A percentile compares a stretch with the other conserved stretches of the same genome.
Evolutionary conservation across 208 protist genomes (phyloP).

Genomic region (Trypanosoma conorhini): DNA sequence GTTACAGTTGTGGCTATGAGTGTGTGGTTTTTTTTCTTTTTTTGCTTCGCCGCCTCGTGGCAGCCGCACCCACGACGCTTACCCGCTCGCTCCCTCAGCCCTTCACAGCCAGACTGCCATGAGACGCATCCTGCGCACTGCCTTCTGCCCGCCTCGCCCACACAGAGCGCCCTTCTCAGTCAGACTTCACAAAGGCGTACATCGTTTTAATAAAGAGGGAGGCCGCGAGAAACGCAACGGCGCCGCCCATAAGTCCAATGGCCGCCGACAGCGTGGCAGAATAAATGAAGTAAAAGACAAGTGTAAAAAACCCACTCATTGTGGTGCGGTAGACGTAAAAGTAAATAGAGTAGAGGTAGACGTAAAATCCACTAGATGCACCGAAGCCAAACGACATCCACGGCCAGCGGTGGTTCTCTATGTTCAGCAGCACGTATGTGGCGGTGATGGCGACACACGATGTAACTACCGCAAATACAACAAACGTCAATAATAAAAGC

Average conservation of each 20-base stretch:
- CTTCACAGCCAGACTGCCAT: no score
- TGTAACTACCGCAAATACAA: constrained; percentile 90
- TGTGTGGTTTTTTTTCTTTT: no score
- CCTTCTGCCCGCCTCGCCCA: neutral
- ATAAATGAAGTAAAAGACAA: constrained; percentile 91
- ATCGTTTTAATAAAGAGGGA: constrained; percentile 53
- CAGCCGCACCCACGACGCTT: no score
- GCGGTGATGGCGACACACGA: constrained; percentile 86
- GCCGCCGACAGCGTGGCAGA: constrained; percentile 29
- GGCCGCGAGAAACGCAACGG: constrained; percentile 38
- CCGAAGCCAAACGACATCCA: constrained; percentile 92
- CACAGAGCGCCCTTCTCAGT: constrained; percentile 23
- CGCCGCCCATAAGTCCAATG: constrained; percentile 43
- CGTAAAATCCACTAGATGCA: constrained; percentile 80
- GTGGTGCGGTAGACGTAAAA: constrained; percentile 90
- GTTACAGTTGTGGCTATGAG: no score
- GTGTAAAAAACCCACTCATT: constrained; percentile 92
- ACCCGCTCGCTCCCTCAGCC: no score
- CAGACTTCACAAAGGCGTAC: constrained; percentile 50
- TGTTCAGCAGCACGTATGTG: constrained; percentile 94
- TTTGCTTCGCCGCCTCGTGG: no score
- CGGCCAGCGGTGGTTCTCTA: constrained; percentile 93
- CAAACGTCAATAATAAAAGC: constrained; percentile 92
- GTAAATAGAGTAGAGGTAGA: constrained; percentile 92
- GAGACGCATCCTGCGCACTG: neutral